Evolutionary conservation across 768 basidiomycete species (phyloP).

Genomic region (Boletus rufocinnamomeus): DNA sequence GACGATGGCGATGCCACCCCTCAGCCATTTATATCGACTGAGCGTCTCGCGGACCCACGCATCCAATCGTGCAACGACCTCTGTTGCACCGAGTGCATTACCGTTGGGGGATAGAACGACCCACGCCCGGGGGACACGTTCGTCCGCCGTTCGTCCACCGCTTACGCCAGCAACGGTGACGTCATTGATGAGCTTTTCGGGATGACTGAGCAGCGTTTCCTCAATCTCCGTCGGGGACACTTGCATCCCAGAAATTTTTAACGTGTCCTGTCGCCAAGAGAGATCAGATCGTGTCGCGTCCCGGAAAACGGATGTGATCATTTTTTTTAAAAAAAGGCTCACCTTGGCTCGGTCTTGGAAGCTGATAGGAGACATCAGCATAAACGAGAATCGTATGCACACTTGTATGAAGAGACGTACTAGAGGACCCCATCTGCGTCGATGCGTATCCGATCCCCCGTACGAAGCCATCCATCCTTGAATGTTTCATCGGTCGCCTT

Average conservation of each 20-base stretch:
- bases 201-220: slow-evolving; percentile 59
- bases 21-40: slow-evolving; percentile 75
- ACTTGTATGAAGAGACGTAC: slow-evolving; percentile 40
- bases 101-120: slow-evolving; percentile 64
- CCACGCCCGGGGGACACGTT: slow-evolving; percentile 80
- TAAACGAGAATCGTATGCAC: not conserved
- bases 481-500: slow-evolving; percentile 69
- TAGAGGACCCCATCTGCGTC: slow-evolving; percentile 65
- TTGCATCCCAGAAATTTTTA: slow-evolving; percentile 79
- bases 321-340: too few species aligned
- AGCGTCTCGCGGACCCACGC: slow-evolving; percentile 62
- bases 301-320: too few species aligned
- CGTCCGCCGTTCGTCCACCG: slow-evolving; percentile 69
- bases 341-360: slow-evolving; percentile 81
- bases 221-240: slow-evolving; percentile 84
- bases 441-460: slow-evolving; percentile 69
- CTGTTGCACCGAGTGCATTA: slow-evolving; percentile 44
- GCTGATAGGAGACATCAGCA: slow-evolving; percentile 36
- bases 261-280: slow-evolving; percentile 56
- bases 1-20: slow-evolving; percentile 72
- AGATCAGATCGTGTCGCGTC: too few species aligned
- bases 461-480: slow-evolving; percentile 67
- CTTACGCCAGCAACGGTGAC: slow-evolving; percentile 73
- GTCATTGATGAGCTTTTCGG: slow-evolving; percentile 61
- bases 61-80: slow-evolving; percentile 50